These are phyloP conservation scores for Melampsora larici-populina DNA, from an alignment of 1,284 basidiomycete genomes.

Conservation along the genomic window DNA sequence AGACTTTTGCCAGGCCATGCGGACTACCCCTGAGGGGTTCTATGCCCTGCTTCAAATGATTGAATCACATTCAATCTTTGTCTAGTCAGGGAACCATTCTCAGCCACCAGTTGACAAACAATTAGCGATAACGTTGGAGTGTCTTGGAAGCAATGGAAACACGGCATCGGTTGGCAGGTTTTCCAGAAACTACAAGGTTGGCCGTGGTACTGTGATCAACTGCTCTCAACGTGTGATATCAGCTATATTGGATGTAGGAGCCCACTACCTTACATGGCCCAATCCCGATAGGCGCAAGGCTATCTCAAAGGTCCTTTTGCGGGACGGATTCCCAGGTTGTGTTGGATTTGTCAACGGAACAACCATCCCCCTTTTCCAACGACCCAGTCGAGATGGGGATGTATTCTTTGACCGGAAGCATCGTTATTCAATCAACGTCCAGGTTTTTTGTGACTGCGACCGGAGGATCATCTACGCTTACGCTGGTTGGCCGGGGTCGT, in stretches of 20 bases:
- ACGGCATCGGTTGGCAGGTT: slow-evolving; percentile 8
- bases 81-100: neutral
- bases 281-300: neutral
- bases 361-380: slow-evolving; percentile 15
- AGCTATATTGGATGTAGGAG: neutral
- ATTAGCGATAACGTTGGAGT: too few relatives aligned
- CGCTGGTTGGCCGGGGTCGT: too few relatives aligned
- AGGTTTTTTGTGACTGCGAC: neutral
- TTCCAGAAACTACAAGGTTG: neutral
- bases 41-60: neutral
- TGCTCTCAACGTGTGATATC: neutral
- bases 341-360: slow-evolving; percentile 4
- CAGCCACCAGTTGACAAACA: neutral
- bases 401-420: too few relatives aligned
- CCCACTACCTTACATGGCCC: neutral
- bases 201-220: neutral
- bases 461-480: too few relatives aligned
- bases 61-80: neutral
- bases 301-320: neutral
- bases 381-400: neutral
- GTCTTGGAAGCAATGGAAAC: slow-evolving; percentile 10
- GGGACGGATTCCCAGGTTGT: slow-evolving; percentile 14
- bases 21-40: neutral
- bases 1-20: neutral
- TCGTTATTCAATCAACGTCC: too few relatives aligned